phyloP scores from a whole-genome alignment of 768 basidiomycete species.

The Suillus discolor region DNA sequence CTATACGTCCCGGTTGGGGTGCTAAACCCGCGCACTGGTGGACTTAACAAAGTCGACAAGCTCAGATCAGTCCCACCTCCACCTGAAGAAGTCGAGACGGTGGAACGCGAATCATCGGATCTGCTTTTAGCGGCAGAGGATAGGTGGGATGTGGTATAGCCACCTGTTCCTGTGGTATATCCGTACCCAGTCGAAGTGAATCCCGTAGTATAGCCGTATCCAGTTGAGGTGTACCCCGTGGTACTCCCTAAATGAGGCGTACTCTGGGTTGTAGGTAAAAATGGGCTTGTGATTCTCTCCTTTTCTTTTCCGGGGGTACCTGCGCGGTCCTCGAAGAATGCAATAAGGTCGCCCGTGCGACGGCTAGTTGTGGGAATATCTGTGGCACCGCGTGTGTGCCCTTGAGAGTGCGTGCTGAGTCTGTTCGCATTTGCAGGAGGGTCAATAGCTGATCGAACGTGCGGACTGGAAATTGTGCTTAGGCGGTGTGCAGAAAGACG shows the following conservation, averaged over 20 bases:
- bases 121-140: slow-evolving; percentile 51
- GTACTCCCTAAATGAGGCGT: slow-evolving; percentile 42
- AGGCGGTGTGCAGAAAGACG: slow-evolving; percentile 8
- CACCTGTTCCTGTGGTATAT: slow-evolving; percentile 11
- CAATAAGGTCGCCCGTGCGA: slow-evolving; percentile 71
- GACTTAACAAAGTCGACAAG: slow-evolving; percentile 50
- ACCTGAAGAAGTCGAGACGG: slow-evolving; percentile 18
- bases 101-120: slow-evolving; percentile 32
- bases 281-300: slow-evolving; percentile 45
- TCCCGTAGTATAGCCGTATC: slow-evolving; percentile 29
- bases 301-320: slow-evolving; percentile 48
- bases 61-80: slow-evolving; percentile 3
- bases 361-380: slow-evolving; percentile 51
- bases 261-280: slow-evolving; percentile 37
- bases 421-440: slow-evolving; percentile 21
- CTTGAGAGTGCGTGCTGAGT: slow-evolving; percentile 4
- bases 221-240: slow-evolving; percentile 38
- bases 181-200: slow-evolving; percentile 29
- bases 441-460: slow-evolving; percentile 35
- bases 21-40: slow-evolving; percentile 31
- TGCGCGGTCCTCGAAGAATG: slow-evolving; percentile 66
- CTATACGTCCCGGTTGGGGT: slow-evolving; percentile 1
- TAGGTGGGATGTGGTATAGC: slow-evolving; percentile 39
- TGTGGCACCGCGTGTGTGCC: slow-evolving; percentile 1
- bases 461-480: slow-evolving; percentile 20